Conservation (phyloP, 305 asterid genomes). For the Fraxinus nigra region DNA sequence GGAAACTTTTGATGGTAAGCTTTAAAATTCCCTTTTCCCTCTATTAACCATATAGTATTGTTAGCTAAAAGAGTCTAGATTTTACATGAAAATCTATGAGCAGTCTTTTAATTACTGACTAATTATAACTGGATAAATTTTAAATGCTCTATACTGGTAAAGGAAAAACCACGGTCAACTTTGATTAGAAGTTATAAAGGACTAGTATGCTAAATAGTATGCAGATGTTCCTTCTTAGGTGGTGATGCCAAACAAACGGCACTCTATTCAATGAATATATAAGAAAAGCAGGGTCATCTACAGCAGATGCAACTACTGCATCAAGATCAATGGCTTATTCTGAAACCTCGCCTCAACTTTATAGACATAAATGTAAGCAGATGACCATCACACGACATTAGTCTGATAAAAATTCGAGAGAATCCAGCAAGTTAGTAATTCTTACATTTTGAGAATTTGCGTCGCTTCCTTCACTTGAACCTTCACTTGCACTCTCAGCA, state of each 20-base stretch:
- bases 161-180: not conserved
- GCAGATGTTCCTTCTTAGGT: not conserved
- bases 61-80: not conserved
- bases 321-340: not conserved
- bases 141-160: not conserved
- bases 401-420: not conserved
- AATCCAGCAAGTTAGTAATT: constrained; percentile 15
- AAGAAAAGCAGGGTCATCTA: not conserved
- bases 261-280: not conserved
- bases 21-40: not conserved
- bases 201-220: not conserved
- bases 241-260: not conserved
- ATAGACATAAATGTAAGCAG: not conserved
- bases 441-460: constrained; percentile 82
- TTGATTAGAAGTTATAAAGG: not conserved
- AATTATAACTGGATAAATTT: not conserved
- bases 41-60: not conserved
- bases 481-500: constrained; percentile 77
- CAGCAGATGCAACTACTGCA: not conserved
- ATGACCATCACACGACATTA: not conserved
- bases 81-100: not conserved
- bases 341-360: not conserved
- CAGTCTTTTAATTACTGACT: not conserved
- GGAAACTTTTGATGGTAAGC: constrained; percentile 4
- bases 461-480: constrained; percentile 90